phyloP scores from a whole-genome alignment of 2,329 filamentous ascomycete species.

The Ophiocordyceps camponoti-leonardi region DNA sequence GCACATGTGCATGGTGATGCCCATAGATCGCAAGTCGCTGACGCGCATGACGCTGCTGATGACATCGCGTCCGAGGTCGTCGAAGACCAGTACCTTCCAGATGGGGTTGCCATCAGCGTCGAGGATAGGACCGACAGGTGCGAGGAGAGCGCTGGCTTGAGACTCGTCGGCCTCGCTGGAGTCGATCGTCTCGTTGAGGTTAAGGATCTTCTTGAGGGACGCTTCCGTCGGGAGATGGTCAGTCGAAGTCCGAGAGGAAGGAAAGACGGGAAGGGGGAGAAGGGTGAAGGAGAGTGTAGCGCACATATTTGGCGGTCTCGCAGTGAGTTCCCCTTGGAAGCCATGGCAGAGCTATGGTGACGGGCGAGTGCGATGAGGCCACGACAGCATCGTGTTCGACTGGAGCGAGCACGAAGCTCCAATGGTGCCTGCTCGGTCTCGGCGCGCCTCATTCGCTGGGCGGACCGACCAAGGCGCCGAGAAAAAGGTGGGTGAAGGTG shows the following conservation, averaged over 20 bases:
- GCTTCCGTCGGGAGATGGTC: constrained; percentile 28
- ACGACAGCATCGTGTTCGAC: constrained; percentile 4
- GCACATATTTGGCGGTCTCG: constrained; percentile 34
- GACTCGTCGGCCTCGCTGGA: constrained; percentile 44
- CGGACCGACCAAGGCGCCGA: constrained; percentile 5
- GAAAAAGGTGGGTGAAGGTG: background rate
- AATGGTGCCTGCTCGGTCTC: background rate
- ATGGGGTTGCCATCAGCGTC: constrained; percentile 81
- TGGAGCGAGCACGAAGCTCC: background rate
- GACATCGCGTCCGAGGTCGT: constrained; percentile 78
- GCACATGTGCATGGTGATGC: constrained; percentile 92
- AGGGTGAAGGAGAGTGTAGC: too few relatives aligned
- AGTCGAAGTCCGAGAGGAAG: constrained; percentile 2
- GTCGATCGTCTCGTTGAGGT: constrained; percentile 64
- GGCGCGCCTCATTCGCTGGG: constrained; percentile 1
- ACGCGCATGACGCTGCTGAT: constrained; percentile 93
- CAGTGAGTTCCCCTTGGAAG: constrained; percentile 26
- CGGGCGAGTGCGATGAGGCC: constrained; percentile 3
- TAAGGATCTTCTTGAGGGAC: constrained; percentile 88
- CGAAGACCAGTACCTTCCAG: constrained; percentile 96
- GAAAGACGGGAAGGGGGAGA: background rate
- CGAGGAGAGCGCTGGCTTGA: constrained; percentile 44
- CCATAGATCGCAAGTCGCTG: constrained; percentile 80
- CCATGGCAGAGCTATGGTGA: constrained; percentile 17
- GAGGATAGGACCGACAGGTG: constrained; percentile 61